phyloP scores from a whole-genome alignment of 176 grass and related monocot genomes.

The Oryza glumipatula region DNA sequence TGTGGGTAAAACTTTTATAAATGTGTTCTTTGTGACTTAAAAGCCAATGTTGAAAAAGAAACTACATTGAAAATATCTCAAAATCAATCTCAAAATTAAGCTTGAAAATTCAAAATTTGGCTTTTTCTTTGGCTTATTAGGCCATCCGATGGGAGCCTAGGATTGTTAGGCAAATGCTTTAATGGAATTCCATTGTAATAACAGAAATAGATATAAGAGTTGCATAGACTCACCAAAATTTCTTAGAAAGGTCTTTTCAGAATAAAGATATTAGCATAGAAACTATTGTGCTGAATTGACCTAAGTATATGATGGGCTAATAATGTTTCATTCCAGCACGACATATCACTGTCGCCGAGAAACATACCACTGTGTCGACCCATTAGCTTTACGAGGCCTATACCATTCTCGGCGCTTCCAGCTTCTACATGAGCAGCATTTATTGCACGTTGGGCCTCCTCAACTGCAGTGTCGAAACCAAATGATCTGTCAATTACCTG shows the following conservation, averaged over 20 bases:
- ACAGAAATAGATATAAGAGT: neutral
- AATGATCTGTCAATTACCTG: conserved; percentile 99
- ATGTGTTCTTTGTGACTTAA: too few relatives aligned
- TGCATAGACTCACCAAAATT: neutral
- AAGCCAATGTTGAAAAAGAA: too few relatives aligned
- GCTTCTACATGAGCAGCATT: conserved; percentile 99
- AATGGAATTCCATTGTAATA: neutral
- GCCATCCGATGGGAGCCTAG: too few relatives aligned
- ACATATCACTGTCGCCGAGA: neutral
- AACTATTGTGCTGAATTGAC: neutral
- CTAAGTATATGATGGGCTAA: neutral
- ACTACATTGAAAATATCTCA: too few relatives aligned
- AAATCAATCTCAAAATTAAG: too few relatives aligned
- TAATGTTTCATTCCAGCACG: conserved; percentile 10
- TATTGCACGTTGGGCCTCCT: conserved; percentile 95
- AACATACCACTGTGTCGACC: conserved; percentile 90
- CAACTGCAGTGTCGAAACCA: conserved; percentile 97
- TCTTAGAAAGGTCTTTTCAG: neutral
- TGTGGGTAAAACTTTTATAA: too few relatives aligned
- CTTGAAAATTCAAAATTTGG: too few relatives aligned
- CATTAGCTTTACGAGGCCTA: conserved; percentile 97
- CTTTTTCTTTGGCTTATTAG: too few relatives aligned
- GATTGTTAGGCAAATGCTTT: conserved; percentile 1
- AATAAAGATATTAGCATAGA: conserved; percentile 11
- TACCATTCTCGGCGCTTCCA: conserved; percentile 97